Evolutionary conservation across 805 yeast species (phyloP), one percentile per base, ranked within the genome.

Genomic region (Candida ficus): DNA sequence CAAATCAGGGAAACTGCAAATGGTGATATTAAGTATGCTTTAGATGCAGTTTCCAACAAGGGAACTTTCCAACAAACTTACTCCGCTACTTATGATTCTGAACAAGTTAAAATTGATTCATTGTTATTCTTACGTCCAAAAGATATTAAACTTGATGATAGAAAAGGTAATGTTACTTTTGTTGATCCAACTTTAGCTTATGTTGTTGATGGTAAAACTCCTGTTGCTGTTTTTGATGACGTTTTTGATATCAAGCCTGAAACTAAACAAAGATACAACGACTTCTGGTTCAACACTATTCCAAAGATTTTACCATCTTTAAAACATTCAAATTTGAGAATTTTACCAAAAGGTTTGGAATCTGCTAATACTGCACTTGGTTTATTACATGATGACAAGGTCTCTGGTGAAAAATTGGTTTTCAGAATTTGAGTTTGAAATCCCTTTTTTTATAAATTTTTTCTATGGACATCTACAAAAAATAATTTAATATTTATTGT

Each of bases 401-500:
- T 69, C 11, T 59, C 67, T 42, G 73, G 62, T 39, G 68, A 65
- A 45, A 74, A 74, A 54, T 45, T 73, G 42, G 74, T 73, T 9
- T 63, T 67, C 47, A 60, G 66, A 33, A 26, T 37, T 21, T 41
- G 28, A 38, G 8, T 12, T n/a, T n/a, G n/a, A n/a, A n/a, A n/a
- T n/a, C n/a, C n/a, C n/a, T n/a, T n/a, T n/a, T n/a, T n/a, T n/a
- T n/a, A n/a, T n/a, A n/a, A n/a, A n/a, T n/a, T n/a, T n/a, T n/a
- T n/a, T n/a, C n/a, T n/a, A n/a, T n/a, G n/a, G n/a, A n/a, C n/a
- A n/a, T n/a, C n/a, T n/a, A n/a, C n/a, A n/a, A n/a, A n/a, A n/a
- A n/a, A n/a, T n/a, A n/a, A n/a, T n/a, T n/a, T n/a, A n/a, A n/a
- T n/a, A n/a, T n/a, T n/a, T n/a, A n/a, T n/a, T n/a, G n/a, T n/a